Evolutionary conservation across 768 basidiomycete species (phyloP).

Genomic region (Tylopilus intermedius): DNA sequence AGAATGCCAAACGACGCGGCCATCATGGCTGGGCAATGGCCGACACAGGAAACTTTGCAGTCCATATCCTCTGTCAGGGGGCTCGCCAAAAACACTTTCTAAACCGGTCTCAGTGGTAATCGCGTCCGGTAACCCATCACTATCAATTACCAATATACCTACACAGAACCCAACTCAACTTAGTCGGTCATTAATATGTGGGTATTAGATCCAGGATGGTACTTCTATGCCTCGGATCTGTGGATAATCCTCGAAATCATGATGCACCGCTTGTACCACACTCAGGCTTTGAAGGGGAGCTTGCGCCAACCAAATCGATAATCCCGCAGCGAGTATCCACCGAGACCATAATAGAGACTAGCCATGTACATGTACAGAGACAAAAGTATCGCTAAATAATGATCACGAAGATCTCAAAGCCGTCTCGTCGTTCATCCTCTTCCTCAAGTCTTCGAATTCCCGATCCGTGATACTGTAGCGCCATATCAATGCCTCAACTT

Average conservation of each 20-base stretch:
- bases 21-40: conserved; percentile 81
- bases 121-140: too few species aligned
- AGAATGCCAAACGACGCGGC: conserved; percentile 55
- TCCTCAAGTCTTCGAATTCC: conserved; percentile 1
- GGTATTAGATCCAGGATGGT: too few species aligned
- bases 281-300: too few species aligned
- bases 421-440: background rate
- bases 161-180: too few species aligned
- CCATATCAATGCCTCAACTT: conserved; percentile 14
- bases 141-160: too few species aligned
- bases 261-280: too few species aligned
- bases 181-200: too few species aligned
- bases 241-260: too few species aligned
- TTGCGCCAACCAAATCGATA: too few species aligned
- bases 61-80: conserved; percentile 66
- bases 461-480: conserved; percentile 8
- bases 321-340: background rate
- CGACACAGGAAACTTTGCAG: conserved; percentile 74
- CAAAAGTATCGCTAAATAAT: background rate
- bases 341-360: background rate
- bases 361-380: background rate
- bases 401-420: background rate
- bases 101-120: conserved; percentile 28
- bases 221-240: too few species aligned
- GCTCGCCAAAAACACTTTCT: conserved; percentile 67